Base-by-base conservation (phyloP, 2,329 filamentous ascomycete genomes). In the Phaeoacremonium minimum region DNA sequence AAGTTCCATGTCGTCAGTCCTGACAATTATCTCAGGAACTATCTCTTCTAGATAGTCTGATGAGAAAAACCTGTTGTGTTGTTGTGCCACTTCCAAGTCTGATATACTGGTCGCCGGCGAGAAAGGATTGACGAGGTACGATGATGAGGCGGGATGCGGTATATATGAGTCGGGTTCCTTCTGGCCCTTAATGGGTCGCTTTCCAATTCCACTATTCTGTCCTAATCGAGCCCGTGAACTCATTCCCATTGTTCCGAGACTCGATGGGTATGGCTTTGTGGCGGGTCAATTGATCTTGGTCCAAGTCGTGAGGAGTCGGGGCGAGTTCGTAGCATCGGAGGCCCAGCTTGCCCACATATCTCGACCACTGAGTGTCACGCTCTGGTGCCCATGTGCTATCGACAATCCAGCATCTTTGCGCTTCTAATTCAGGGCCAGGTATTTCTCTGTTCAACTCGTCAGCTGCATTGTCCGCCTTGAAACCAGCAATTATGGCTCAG, bases 1-100 rank as follows among this genome's bases (percentile, higher is more conserved):
- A 15, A 43, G 39, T 15, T 65, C 57, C 56, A 67, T 64, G 12
- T 60, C 53, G 37, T 60, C 65, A 18, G 64, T 67, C 57, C 64
- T 67, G 14, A 69, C 67, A 5, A 69, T 49, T 17, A 71, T 71
- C 41, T 67, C 66, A 4, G 60, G 55, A 4, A 57, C 61, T 20
- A 61, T 58, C 26, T 66, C 59, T 32, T 54, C 53, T 11, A n/a
- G 9, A 26, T 26, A 9, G 2, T 26, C 22, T 9, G n/a, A 9
- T 26, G 22, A 26, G 9, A n/a, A 26, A n/a, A 26, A 26, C 9
- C n/a, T 9, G 22, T 9, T n/a, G 22, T 26, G 22, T 26, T n/a
- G 22, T 9, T 9, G 9, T 26, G 22, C 22, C 9, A n/a, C n/a
- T 9, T 26, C 22, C 22, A 26, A n/a, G n/a, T n/a, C 37, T 6